A percentile compares a stretch with the other conserved stretches of the same genome.
These are phyloP conservation scores for Cladosporium velox DNA, from an alignment of 2,329 filamentous ascomycete genomes.

Conservation along the genomic window DNA sequence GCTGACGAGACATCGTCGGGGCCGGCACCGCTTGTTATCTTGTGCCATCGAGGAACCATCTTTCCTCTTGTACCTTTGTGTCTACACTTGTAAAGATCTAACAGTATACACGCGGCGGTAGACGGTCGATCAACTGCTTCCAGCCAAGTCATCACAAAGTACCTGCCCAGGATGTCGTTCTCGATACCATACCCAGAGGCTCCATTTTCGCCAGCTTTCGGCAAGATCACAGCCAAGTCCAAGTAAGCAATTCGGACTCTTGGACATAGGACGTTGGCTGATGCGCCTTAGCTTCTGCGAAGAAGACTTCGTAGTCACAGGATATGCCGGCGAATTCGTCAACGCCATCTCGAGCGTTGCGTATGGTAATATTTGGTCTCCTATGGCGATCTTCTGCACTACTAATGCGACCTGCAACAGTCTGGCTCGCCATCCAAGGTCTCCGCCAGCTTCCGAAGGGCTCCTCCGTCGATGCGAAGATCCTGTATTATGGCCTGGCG, in stretches of 20 bases:
- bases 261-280: neutral
- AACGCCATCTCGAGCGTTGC: neutral
- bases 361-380: neutral
- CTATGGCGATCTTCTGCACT: neutral
- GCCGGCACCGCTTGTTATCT: too few relatives aligned
- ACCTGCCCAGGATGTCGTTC: neutral
- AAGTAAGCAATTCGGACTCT: neutral
- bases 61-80: neutral
- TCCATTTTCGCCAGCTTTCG: neutral
- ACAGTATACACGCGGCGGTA: too few relatives aligned
- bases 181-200: neutral
- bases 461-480: neutral
- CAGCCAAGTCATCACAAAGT: too few relatives aligned
- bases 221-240: neutral
- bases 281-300: neutral
- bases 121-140: too few relatives aligned
- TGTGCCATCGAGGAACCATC: neutral
- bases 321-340: slow-evolving; percentile 4
- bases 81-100: neutral
- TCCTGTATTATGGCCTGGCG: neutral
- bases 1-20: neutral
- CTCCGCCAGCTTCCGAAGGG: neutral
- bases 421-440: neutral
- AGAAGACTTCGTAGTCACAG: slow-evolving; percentile 6
- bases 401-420: neutral